Percentiles rank a stretch among this genome's conserved stretches.
Evolutionary conservation across 495 filamentous ascomycete species (phyloP).

Genomic region (Daldinia grandis): DNA sequence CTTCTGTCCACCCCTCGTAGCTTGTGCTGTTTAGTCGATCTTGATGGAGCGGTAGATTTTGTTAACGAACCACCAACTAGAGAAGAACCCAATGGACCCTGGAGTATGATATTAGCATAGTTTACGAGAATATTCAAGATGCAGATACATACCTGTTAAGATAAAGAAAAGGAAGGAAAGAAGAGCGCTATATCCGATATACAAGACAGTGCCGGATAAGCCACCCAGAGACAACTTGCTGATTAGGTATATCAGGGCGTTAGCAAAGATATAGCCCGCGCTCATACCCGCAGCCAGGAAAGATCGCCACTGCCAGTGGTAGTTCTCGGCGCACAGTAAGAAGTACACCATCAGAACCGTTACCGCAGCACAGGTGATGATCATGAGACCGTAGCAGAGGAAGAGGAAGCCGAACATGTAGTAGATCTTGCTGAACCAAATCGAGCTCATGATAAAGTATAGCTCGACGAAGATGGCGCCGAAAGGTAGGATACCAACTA

Average conservation of each 20-base stretch:
- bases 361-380: conserved; percentile 91
- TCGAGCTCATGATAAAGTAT: conserved; percentile 97
- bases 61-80: conserved; percentile 90
- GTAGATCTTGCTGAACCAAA: conserved; percentile 98
- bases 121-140: background rate
- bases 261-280: conserved; percentile 87
- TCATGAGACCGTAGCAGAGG: conserved; percentile 96
- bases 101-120: conserved; percentile 32
- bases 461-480: conserved; percentile 97
- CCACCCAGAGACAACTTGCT: conserved; percentile 85
- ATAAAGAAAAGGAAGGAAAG: conserved; percentile 93
- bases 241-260: conserved; percentile 87
- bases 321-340: conserved; percentile 93
- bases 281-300: conserved; percentile 89
- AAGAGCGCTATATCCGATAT: conserved; percentile 90
- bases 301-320: conserved; percentile 97
- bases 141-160: conserved; percentile 74
- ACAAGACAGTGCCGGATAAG: conserved; percentile 84
- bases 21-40: conserved; percentile 71
- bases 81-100: conserved; percentile 96
- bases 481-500: conserved; percentile 92
- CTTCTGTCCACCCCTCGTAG: background rate
- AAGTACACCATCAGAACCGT: conserved; percentile 95
- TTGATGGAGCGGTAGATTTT: conserved; percentile 97
- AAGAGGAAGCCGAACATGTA: conserved; percentile 99